A percentile compares a stretch with the other conserved stretches of the same genome.
Conservation (phyloP, 345 rosid species). For the Eucalyptus camaldulensis region DNA sequence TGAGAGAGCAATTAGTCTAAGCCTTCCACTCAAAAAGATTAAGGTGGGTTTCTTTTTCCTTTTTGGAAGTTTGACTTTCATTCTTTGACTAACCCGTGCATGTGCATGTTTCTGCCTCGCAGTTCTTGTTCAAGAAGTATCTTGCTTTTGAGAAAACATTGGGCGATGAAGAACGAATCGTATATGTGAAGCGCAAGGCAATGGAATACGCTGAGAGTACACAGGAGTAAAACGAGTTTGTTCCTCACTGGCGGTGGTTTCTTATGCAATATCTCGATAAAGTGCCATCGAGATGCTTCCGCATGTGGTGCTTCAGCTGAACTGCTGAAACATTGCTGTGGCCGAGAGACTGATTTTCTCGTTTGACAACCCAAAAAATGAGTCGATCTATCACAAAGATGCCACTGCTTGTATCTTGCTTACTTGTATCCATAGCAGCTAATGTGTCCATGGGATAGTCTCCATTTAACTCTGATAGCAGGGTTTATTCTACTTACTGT, state of each 20-base stretch:
- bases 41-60: slow-evolving; percentile 24
- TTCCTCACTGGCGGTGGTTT: neutral
- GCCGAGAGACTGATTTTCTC: neutral
- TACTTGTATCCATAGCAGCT: neutral
- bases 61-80: neutral
- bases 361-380: neutral
- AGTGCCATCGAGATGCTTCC: neutral
- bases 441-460: neutral
- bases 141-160: slow-evolving; percentile 55
- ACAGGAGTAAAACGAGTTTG: neutral
- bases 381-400: neutral
- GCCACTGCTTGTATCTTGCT: neutral
- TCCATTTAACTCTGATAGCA: neutral
- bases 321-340: neutral
- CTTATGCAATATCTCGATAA: neutral
- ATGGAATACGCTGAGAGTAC: slow-evolving; percentile 69
- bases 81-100: neutral
- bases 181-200: slow-evolving; percentile 73
- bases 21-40: slow-evolving; percentile 79
- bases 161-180: slow-evolving; percentile 50
- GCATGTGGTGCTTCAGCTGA: neutral
- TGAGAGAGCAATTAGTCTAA: slow-evolving; percentile 82
- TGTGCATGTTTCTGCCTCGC: neutral
- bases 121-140: slow-evolving; percentile 92
- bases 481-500: neutral